Evolutionary conservation across 2,329 filamentous ascomycete species (phyloP), one percentile per base, ranked within the genome.

Genomic region (Trichoderma sp.): DNA sequence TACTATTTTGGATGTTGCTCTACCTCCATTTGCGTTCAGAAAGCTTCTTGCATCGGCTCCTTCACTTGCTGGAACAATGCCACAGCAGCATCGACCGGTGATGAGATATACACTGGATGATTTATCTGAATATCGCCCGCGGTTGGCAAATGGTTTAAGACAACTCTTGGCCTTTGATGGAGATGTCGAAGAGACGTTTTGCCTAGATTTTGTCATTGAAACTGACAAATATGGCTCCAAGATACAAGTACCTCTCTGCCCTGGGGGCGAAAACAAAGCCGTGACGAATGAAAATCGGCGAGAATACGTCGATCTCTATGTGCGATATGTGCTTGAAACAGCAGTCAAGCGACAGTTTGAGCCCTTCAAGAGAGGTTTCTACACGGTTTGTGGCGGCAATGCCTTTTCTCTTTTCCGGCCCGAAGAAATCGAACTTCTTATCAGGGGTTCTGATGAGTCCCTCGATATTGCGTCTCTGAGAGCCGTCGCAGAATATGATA

Each of bases 301-400:
- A 71, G 94, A 97, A 75, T 97, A 95, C 74, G 93, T 97, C 65
- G 91, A 95, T 73, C 83, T 93, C 2, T 97, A 97, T 76, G 87
- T 97, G 11, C 88, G 89, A 49, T 91, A 95, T 76, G 79, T 95
- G 11, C 87, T 97, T 13, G 93, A 97, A 74, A 89, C 85, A 7
- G 87, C 92, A 0, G 91, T 97, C 1, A 83, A 87, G 49, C 87
- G 92, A 51, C 94, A 97, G 76, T 97, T 96, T 72, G 93, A 97
- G 76, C 94, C 94, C 0, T 97, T 97, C 84, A 96, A 96, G 77
- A 88, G 94, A 66, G 94, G 94, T 0, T 97, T 97, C 79, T 97
- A 93, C 78, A 96, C 92, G 0, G 93, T 97, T 32, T 97, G 93
- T 76, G 92, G 91, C 43, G 93, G 94, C 43, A 97, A 96, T 76